These are phyloP conservation scores for Uromyces viciae-fabae DNA, from an alignment of 1,284 basidiomycete genomes.

Conservation along the genomic window DNA sequence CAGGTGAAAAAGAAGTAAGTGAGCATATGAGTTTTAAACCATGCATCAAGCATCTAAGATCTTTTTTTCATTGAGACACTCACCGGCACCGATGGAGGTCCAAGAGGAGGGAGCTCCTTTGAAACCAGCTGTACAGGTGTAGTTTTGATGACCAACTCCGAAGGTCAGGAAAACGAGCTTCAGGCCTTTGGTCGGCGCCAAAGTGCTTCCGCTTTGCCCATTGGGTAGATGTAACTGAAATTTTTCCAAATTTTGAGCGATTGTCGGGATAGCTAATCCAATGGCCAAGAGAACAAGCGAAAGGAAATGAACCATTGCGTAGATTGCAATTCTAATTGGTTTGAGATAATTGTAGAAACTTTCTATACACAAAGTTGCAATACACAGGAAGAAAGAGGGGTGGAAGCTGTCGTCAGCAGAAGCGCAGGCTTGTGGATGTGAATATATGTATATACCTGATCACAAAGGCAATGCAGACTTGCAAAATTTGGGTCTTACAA, in stretches of 20 bases:
- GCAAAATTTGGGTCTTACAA: no score
- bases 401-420: no score
- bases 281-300: no score
- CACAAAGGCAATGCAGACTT: no score
- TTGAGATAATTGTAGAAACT: no score
- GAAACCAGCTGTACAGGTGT: background rate
- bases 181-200: background rate
- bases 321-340: no score
- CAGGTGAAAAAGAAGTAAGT: background rate
- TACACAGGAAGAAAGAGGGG: no score
- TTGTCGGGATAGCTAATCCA: no score
- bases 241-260: background rate
- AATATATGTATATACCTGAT: no score
- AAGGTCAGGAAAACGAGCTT: background rate
- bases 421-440: no score
- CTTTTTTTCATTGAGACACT: background rate
- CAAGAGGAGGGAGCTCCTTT: background rate
- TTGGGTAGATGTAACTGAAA: background rate
- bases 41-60: background rate
- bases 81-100: background rate
- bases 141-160: constrained; percentile 1
- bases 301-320: no score
- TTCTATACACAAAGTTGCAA: no score
- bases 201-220: background rate
- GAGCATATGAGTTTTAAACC: background rate